Evolutionary conservation across 2,329 filamentous ascomycete genomes (phyloP).

Genomic region (Claviceps fusiformis): DNA sequence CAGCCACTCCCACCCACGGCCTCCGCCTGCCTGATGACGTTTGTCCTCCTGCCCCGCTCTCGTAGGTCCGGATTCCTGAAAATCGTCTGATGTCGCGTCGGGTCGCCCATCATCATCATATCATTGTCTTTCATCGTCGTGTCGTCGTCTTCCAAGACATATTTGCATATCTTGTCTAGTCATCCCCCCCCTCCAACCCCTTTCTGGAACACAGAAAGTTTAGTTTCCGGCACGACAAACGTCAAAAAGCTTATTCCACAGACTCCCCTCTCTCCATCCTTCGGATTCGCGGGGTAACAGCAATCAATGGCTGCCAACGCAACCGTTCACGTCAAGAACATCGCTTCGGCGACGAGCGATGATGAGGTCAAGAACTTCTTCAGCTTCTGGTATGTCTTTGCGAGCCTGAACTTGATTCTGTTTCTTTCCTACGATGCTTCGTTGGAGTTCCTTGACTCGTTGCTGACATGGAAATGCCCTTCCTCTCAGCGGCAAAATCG

Average conservation of each 20-base stretch:
- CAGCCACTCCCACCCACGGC: neutral
- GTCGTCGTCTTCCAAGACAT: too few relatives aligned
- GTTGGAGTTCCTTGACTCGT: neutral
- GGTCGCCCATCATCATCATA: too few relatives aligned
- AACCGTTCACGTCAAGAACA: constrained; percentile 73
- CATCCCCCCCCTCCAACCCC: too few relatives aligned
- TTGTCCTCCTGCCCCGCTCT: neutral
- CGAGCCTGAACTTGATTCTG: too few relatives aligned
- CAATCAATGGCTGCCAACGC: constrained; percentile 6
- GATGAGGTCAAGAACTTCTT: constrained; percentile 95
- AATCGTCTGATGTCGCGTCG: too few relatives aligned
- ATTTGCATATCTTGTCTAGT: too few relatives aligned
- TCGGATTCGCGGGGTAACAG: constrained; percentile 1
- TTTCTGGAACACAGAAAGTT: neutral
- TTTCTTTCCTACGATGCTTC: too few relatives aligned
- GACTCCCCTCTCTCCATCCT: neutral
- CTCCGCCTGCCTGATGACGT: neutral
- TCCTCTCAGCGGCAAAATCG: constrained; percentile 69
- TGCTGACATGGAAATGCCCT: neutral
- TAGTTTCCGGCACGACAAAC: neutral
- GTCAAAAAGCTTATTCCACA: neutral
- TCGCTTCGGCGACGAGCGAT: constrained; percentile 68
- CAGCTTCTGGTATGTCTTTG: constrained; percentile 63
- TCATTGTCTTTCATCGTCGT: too few relatives aligned
- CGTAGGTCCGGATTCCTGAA: neutral